Evolutionary conservation across 2,329 filamentous ascomycete species (phyloP).

Genomic region (Tricladium varicosporioides): DNA sequence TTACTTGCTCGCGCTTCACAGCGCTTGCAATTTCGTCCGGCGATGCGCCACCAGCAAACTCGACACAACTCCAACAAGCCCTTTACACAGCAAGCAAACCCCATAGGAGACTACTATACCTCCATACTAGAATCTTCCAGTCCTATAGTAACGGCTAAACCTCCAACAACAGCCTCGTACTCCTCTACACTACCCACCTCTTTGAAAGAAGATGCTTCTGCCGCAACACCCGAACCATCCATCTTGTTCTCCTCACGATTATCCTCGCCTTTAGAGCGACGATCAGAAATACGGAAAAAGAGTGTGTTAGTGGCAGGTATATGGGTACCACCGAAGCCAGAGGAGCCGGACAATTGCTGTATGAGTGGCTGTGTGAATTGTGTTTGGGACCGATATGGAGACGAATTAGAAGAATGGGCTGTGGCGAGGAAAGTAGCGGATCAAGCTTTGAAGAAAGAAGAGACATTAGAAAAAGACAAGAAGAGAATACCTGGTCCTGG

Average conservation of each 20-base stretch:
- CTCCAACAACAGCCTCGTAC: constrained; percentile 19
- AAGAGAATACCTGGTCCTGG: constrained; percentile 24
- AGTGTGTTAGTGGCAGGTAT: constrained; percentile 73
- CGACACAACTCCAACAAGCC: constrained; percentile 19
- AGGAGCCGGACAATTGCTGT: constrained; percentile 96
- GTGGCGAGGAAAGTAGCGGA: constrained; percentile 63
- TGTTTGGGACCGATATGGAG: constrained; percentile 88
- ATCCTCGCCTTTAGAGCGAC: constrained; percentile 69
- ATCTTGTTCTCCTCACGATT: constrained; percentile 82
- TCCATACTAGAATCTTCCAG: constrained; percentile 49
- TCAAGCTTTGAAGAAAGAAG: constrained; percentile 43
- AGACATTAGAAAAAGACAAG: constrained; percentile 27
- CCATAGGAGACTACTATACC: constrained; percentile 59
- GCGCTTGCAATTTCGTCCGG: constrained; percentile 18
- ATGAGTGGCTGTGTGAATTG: constrained; percentile 99
- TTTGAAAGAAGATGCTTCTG: not conserved
- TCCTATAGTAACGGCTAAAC: constrained; percentile 18
- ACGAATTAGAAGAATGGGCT: constrained; percentile 91
- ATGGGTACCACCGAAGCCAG: constrained; percentile 76
- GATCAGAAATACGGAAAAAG: constrained; percentile 55
- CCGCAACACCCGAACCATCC: constrained; percentile 44
- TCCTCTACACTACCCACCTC: constrained; percentile 16
- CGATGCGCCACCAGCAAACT: constrained; percentile 14
- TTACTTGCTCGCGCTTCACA: constrained; percentile 24
- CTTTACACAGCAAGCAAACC: constrained; percentile 35